A percentile compares a stretch with the other conserved stretches of the same genome.
phyloP scores from a whole-genome alignment of 805 yeast species.

The Kuraishia hungarica region DNA sequence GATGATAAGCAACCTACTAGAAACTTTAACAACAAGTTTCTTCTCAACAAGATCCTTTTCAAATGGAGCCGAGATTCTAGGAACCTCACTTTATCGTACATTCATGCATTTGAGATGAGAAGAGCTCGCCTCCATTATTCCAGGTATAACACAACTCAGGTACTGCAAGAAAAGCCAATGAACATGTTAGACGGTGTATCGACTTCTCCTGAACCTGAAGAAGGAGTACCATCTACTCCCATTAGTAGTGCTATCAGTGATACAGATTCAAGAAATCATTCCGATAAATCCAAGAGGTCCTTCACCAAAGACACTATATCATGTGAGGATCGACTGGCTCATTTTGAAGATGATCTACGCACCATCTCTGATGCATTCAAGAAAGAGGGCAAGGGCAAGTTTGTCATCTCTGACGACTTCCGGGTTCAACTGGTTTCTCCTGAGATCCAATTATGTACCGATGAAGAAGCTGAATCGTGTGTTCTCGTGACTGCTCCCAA shows the following conservation, averaged over 20 bases:
- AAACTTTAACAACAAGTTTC: slow-evolving; percentile 49
- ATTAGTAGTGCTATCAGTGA: background rate
- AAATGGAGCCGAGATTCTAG: slow-evolving; percentile 74
- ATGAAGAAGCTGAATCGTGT: slow-evolving; percentile 44
- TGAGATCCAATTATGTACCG: slow-evolving; percentile 64
- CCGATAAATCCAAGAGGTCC: slow-evolving; percentile 10
- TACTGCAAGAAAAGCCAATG: slow-evolving; percentile 27
- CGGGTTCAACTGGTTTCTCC: slow-evolving; percentile 68
- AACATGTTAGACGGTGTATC: background rate
- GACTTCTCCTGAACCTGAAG: slow-evolving; percentile 3
- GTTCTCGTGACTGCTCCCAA: slow-evolving; percentile 67
- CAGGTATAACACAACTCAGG: slow-evolving; percentile 41
- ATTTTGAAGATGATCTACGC: slow-evolving; percentile 46
- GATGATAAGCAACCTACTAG: slow-evolving; percentile 13
- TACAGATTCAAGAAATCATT: background rate
- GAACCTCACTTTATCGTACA: slow-evolving; percentile 52
- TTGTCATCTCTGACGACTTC: slow-evolving; percentile 42
- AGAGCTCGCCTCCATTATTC: slow-evolving; percentile 33
- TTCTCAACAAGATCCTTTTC: slow-evolving; percentile 62
- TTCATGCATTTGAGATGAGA: slow-evolving; percentile 38
- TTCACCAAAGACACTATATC: slow-evolving; percentile 5
- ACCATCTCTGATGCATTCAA: slow-evolving; percentile 26
- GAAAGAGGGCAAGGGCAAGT: slow-evolving; percentile 21
- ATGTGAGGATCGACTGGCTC: slow-evolving; percentile 27
- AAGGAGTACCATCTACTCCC: background rate